Base-by-base conservation (phyloP, 1,139 yeast species). In the Pichia sp. region DNA sequence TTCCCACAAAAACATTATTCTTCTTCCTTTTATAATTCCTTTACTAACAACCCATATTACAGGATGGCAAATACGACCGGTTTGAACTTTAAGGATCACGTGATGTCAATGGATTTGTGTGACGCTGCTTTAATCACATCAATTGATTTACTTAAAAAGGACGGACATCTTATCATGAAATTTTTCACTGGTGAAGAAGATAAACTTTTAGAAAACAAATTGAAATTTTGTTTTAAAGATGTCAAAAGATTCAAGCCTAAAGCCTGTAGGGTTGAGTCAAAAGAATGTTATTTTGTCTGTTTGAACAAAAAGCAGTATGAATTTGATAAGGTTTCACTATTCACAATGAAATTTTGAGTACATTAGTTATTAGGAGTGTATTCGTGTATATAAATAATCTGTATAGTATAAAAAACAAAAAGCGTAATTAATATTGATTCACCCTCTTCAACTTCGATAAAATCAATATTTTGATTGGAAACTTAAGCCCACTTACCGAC, bases 101-200 rank as follows among this genome's bases (percentile, higher is more conserved):
- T 71, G 2, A 69, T 71, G 49, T 75, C 81, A 50, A 75, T 79
- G 75, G 96, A 90, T 61, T 66, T 92, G 45, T 92, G 97, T 52
- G 97, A 92, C 59, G 96, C 97, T 0, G 90, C 96, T 0, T 66
- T 92, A 48, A 69, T 86, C 11, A 73, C 90, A 46, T 80, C 88
- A 3, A 74, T 85, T 43, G 86, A 81, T 49, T 61, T 83, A 3
- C 65, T 92, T 45, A 78, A 72, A 51, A 77, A 81, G 10, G 75
- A 75, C 8, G 98, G 98, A 1, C 64, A 72, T 6, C 76, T 87
- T 55, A 80, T 88, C 5, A 75, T 95, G 54, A 81, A 94, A 59
- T 73, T 85, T 49, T 78, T 75, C 52, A 69, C 79, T 0, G 94
- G 95, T 0, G 66, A 75, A 29, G 95, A 87, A 56, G 83, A 86